phyloP scores from a whole-genome alignment of 257 asterid genomes.

The Plectranthus barbatus region DNA sequence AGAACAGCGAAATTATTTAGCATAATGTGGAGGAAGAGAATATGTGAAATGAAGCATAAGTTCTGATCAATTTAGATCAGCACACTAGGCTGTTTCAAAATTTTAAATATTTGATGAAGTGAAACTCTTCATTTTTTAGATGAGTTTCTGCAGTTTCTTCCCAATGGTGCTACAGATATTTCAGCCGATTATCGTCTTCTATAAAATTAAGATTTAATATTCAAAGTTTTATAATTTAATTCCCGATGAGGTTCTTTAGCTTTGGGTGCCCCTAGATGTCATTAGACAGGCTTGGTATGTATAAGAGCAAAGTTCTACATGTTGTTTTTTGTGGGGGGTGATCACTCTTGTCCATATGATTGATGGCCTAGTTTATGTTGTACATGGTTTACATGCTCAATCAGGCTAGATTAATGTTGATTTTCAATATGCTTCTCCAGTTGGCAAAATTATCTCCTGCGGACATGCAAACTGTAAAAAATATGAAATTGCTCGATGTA shows the following conservation, averaged over 20 bases:
- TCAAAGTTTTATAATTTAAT: no score
- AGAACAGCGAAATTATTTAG: no score
- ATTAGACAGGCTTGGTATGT: neutral
- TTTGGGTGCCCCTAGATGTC: neutral
- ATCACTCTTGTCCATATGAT: neutral
- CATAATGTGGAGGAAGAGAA: no score
- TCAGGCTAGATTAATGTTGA: slow-evolving; percentile 2
- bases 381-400: neutral
- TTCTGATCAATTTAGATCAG: no score
- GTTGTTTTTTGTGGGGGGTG: neutral
- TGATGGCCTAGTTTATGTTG: neutral
- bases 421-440: slow-evolving; percentile 33
- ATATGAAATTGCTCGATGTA: slow-evolving; percentile 77
- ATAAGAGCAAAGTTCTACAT: neutral
- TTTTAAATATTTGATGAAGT: no score
- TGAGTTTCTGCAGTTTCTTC: no score
- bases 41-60: no score
- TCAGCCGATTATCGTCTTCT: neutral
- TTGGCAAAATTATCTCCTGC: slow-evolving; percentile 75
- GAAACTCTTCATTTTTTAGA: no score
- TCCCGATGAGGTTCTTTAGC: no score
- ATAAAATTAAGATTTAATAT: neutral
- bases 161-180: no score
- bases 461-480: slow-evolving; percentile 82
- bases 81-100: no score